phyloP scores from a whole-genome alignment of 371 early-diverging fungal species.

The Mortierella sp. region DNA sequence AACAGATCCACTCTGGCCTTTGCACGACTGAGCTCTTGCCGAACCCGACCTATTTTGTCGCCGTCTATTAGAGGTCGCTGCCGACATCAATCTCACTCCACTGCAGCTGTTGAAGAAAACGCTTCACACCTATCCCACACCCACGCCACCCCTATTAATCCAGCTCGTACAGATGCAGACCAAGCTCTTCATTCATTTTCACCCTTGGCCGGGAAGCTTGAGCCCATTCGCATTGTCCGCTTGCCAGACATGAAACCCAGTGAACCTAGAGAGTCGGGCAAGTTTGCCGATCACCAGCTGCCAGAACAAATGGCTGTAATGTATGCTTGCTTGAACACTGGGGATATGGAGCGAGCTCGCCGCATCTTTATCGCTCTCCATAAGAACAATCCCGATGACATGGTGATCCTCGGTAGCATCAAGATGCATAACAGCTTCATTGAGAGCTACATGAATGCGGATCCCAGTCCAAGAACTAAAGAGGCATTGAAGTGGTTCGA shows the following conservation, averaged over 20 bases:
- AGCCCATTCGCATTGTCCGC: constrained; percentile 46
- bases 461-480: constrained; percentile 62
- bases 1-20: constrained; percentile 24
- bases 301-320: constrained; percentile 73
- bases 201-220: constrained; percentile 23
- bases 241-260: constrained; percentile 38
- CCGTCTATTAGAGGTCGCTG: background rate
- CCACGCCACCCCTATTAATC: constrained; percentile 4
- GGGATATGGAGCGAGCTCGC: constrained; percentile 83
- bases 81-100: constrained; percentile 28
- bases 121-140: constrained; percentile 9
- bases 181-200: constrained; percentile 44
- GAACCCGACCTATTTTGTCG: constrained; percentile 6
- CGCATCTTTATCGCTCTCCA: constrained; percentile 78
- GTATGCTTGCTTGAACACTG: constrained; percentile 82
- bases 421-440: constrained; percentile 88
- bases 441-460: constrained; percentile 74
- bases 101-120: constrained; percentile 42
- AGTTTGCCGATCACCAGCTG: constrained; percentile 49
- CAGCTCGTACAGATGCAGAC: constrained; percentile 20
- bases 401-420: constrained; percentile 77
- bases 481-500: constrained; percentile 86
- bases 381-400: constrained; percentile 73
- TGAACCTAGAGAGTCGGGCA: constrained; percentile 42
- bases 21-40: constrained; percentile 15